Percentiles rank a stretch among this genome's conserved stretches.
These are phyloP conservation scores for Gracilaria domingensis DNA, from an alignment of 23 red algal species.

Conservation along the genomic window DNA sequence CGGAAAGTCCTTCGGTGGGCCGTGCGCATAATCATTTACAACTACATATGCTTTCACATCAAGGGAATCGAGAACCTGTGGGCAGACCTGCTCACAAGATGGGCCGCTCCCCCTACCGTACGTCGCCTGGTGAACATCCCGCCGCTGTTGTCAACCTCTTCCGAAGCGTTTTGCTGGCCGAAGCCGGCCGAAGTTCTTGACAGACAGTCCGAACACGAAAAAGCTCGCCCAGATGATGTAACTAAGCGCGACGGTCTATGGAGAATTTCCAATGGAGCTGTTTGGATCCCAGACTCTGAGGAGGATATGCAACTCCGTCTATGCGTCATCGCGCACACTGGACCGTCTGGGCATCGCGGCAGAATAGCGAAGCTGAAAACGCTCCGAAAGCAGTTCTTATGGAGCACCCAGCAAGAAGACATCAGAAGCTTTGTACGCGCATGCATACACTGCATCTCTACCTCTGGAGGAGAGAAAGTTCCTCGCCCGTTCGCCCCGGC, in stretches of 20 bases:
- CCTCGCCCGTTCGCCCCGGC: neutral
- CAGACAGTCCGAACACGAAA: neutral
- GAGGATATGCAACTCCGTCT: conserved; percentile 50
- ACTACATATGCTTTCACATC: neutral
- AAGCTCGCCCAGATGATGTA: neutral
- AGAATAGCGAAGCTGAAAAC: neutral
- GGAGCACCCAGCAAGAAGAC: conserved; percentile 28
- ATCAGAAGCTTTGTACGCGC: too few species aligned
- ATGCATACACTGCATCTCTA: conserved; percentile 37
- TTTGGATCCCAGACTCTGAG: conserved; percentile 52
- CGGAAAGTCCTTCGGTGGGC: conserved; percentile 21
- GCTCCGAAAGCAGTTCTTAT: neutral
- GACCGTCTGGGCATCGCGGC: neutral
- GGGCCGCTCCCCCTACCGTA: too few species aligned
- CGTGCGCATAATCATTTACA: neutral
- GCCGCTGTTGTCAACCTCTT: too few species aligned
- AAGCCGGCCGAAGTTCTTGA: neutral
- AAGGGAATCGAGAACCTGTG: too few species aligned
- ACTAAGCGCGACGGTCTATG: neutral
- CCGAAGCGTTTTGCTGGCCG: neutral
- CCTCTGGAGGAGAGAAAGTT: neutral
- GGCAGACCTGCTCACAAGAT: too few species aligned
- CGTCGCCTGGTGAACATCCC: too few species aligned
- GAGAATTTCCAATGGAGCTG: neutral
- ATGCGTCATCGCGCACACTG: conserved; percentile 15